Base-by-base conservation (phyloP, 2,329 filamentous ascomycete genomes). In the Xylaria sp. region DNA sequence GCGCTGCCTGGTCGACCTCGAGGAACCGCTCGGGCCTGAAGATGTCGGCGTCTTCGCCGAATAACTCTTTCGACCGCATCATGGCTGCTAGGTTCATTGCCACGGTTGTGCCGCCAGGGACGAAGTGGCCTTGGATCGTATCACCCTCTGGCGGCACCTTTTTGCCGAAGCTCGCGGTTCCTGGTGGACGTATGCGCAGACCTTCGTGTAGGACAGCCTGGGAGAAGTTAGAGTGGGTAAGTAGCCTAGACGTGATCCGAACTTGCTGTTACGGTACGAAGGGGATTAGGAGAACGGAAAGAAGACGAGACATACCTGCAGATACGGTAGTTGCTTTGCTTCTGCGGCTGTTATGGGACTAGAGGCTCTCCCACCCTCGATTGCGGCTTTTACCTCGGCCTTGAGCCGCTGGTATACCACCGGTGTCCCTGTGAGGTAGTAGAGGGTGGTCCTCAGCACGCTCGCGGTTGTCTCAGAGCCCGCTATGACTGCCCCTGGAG, bases 381-480 rank as follows among this genome's bases (percentile, higher is more conserved):
- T 59, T 0, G 81, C 82, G 5, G 69, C 70, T 45, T 81, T 78
- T 42, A 85, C 81, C 71, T 86, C 85, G 0, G 73, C 72, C 36
- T 82, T 81, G 0, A 88, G 74, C n/a, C 79, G 81, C 3, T 73
- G 68, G 62, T 84, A 82, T 0, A 84, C 79, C 0, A 77, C 75
- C 0, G 84, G 85, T 24, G 80, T 82, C 12, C 81, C 82, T 19
- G 83, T 79, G 59, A 87, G 74, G 73, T 85, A 81, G 19, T 86
- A 79, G 59, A 88, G 60, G 2, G 81, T 85, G 39, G 80, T 77
- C 1, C 84, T 81, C 4, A 88, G 79, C 1, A 81, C 80, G 0
- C 82, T 82, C 0, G 86, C 81, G 0, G 85, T 85, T 14, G 85
- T 87, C 68, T 88, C 85, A 1, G 83, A 84, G 4, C 86, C 75